Base-by-base conservation (phyloP, 495 filamentous ascomycete species). In the Daldinia caldariorum region DNA sequence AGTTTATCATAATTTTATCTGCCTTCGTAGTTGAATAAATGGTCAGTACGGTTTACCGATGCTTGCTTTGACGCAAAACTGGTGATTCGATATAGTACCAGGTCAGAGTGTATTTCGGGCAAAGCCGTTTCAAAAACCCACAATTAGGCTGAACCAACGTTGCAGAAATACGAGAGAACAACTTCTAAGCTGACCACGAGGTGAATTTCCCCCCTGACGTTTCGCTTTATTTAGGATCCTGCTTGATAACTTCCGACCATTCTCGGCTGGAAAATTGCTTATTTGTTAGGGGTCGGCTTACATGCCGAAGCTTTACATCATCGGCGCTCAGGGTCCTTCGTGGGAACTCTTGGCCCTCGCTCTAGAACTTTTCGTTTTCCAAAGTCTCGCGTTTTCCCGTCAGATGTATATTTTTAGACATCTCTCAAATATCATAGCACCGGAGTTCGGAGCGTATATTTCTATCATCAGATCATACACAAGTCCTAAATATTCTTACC, bases 231-330 rank as follows among this genome's bases (percentile, higher is more conserved):
- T 59, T 50, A 50, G 55, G 61, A 35, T 35, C 34, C 34, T 31
- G 26, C 26, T 26, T 3, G 26, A 26, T n/a, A 26, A 26, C 3
- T 3, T 3, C 26, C 26, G 26, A 26, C 26, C 38, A 14, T 41
- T 16, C 38, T 41, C 38, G 4, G 12, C 13, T 61, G 58, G 61
- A 67, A 67, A 50, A 39, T 55, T 20, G 59, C 31, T 47, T 51
- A 58, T 58, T 57, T 61, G 32, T 18, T 18, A 39, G 39, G 41
- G 54, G 63, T 47, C 13, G 57, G 43, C 58, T 50, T 51, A 51
- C 41, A 26, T 47, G 16, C 43, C 43, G 43, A 47, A 47, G 43
- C 43, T 20, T 22, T 22, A 18, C 43, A 47, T 47, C 43, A 22
- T 22, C 43, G 3, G 12, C 20, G 18, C 20, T 47, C 16, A 47